Conservation (phyloP, 768 basidiomycete species). For the Suillus plorans region DNA sequence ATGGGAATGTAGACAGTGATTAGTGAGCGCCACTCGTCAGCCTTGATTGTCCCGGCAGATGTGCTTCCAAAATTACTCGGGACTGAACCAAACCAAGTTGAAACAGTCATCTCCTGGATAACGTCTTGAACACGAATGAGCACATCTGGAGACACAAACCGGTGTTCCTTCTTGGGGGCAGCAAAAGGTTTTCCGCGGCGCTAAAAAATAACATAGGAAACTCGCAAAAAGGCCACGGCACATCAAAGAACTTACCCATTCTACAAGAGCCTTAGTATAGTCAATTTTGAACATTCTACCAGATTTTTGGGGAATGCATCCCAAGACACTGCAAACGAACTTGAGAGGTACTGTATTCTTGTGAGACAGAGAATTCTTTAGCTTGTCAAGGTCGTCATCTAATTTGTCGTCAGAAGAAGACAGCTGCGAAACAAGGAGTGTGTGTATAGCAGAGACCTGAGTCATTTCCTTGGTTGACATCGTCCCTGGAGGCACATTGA, state of each 20-base stretch:
- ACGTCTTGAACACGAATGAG: no score
- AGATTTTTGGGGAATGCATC: neutral
- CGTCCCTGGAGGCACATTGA: neutral
- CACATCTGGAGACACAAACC: no score
- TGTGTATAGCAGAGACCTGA: neutral
- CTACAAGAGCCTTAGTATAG: neutral
- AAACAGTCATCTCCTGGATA: no score
- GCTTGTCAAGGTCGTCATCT: neutral
- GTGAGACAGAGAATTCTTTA: neutral
- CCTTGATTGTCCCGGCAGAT: no score
- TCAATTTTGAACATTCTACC: neutral
- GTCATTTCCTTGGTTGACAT: neutral
- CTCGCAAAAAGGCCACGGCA: neutral
- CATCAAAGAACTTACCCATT: neutral
- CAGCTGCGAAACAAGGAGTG: neutral
- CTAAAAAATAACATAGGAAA: neutral
- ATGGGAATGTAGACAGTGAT: no score
- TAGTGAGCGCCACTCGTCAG: no score
- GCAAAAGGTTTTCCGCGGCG: neutral
- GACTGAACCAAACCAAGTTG: no score
- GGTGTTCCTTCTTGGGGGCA: neutral
- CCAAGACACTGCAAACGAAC: neutral
- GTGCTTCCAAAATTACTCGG: no score
- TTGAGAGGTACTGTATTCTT: neutral
- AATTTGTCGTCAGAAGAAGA: neutral